phyloP scores from a whole-genome alignment of 169 alveolate genomes.

The Plasmodium gaboni region DNA sequence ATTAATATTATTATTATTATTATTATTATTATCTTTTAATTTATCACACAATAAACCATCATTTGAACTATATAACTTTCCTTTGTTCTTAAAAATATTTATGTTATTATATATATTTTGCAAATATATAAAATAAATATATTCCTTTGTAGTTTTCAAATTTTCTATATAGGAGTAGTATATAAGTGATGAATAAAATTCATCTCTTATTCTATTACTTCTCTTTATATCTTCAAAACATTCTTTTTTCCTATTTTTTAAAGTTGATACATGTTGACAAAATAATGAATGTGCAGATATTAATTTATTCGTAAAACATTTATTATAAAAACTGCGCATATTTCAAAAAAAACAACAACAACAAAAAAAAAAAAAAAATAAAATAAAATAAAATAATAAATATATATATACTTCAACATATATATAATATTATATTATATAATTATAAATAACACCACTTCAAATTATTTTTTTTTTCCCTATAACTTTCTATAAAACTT shows the following conservation, averaged over 20 bases:
- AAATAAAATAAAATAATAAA: background rate
- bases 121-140: too few relatives aligned
- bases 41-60: too few relatives aligned
- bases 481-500: too few relatives aligned
- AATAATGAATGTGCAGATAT: slow-evolving; percentile 61
- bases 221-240: slow-evolving; percentile 50
- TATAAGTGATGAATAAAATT: slow-evolving; percentile 6
- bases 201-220: slow-evolving; percentile 18
- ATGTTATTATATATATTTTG: too few relatives aligned
- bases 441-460: too few relatives aligned
- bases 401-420: too few relatives aligned
- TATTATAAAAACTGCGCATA: slow-evolving; percentile 14
- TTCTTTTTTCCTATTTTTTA: slow-evolving; percentile 17
- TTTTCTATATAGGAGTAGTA: background rate
- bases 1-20: too few relatives aligned
- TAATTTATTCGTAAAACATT: slow-evolving; percentile 19
- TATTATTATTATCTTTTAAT: too few relatives aligned
- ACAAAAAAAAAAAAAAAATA: background rate
- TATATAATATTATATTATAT: too few relatives aligned
- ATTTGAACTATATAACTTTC: too few relatives aligned
- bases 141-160: background rate
- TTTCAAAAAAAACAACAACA: background rate
- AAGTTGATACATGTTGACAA: slow-evolving; percentile 74
- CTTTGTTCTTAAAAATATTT: too few relatives aligned
- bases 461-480: too few relatives aligned